Percentiles rank a stretch among this genome's conserved stretches.
Evolutionary conservation across 2,329 filamentous ascomycete species (phyloP).

Genomic region (Ophiobolus disseminans): DNA sequence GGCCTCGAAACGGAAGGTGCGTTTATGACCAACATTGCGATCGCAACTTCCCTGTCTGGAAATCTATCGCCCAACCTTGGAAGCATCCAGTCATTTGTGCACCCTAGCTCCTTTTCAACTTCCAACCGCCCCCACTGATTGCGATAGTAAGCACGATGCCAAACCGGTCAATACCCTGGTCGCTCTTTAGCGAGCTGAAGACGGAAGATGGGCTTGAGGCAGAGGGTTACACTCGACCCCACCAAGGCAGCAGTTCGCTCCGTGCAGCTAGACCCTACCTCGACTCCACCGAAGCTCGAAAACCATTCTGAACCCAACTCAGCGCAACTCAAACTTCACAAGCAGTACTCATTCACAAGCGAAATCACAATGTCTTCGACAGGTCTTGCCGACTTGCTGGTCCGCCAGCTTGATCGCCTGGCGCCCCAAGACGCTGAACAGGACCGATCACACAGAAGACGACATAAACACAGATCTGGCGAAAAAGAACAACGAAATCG

Average conservation of each 20-base stretch:
- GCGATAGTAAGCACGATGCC: not conserved
- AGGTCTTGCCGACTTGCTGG: not conserved
- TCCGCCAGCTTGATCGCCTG: not conserved
- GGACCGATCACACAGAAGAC: not conserved
- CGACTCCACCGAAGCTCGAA: not conserved
- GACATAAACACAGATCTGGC: not conserved
- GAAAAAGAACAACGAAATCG: not conserved
- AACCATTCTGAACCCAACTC: not conserved
- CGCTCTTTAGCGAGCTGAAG: not conserved
- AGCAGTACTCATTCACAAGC: not conserved
- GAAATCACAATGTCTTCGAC: not conserved
- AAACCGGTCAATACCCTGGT: not conserved
- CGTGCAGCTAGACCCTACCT: not conserved
- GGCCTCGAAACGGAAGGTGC: no score
- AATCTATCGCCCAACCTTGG: no score
- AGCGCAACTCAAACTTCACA: no score
- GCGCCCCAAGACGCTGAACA: not conserved
- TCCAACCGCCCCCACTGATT: not conserved
- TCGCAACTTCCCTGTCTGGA: no score
- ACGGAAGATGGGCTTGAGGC: not conserved
- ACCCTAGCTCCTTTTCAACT: no score
- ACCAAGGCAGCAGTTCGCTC: not conserved
- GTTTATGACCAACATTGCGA: no score
- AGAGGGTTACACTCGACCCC: conserved; percentile 1
- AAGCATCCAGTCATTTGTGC: no score